phyloP scores from a whole-genome alignment of 2,329 filamentous ascomycete genomes.

The Ophiostoma populinum region DNA sequence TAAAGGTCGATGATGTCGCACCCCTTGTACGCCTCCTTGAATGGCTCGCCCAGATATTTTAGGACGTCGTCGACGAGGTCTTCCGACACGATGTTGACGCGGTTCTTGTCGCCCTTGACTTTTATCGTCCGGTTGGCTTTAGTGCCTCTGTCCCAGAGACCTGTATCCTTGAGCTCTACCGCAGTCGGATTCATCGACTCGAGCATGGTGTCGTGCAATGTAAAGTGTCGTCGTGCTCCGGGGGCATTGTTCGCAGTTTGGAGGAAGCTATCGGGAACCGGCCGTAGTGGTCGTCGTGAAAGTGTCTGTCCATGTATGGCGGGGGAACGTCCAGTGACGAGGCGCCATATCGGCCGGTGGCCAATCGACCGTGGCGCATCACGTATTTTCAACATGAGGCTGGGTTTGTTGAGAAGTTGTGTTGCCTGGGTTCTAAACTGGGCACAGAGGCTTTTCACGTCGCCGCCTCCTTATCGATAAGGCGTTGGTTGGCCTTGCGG shows the following conservation, averaged over 20 bases:
- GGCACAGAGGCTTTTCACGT: not conserved
- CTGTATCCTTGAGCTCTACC: too few relatives aligned
- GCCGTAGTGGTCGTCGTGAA: not conserved
- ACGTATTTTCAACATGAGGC: not conserved
- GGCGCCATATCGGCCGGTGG: not conserved
- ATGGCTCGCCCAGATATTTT: slow-evolving; percentile 47
- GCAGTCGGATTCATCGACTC: too few relatives aligned
- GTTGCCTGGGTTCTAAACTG: too few relatives aligned
- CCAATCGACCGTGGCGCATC: not conserved
- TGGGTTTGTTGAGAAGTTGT: too few relatives aligned
- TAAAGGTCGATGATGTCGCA: slow-evolving; percentile 81
- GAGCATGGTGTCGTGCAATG: too few relatives aligned
- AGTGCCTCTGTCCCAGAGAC: not conserved
- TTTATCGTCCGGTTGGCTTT: slow-evolving; percentile 3
- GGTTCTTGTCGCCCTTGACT: slow-evolving; percentile 18
- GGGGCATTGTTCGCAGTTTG: too few relatives aligned
- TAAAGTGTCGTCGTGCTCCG: too few relatives aligned
- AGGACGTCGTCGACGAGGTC: slow-evolving; percentile 47
- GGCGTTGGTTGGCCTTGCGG: not conserved
- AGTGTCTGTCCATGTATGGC: not conserved
- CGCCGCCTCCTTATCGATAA: not conserved
- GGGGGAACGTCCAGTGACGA: not conserved
- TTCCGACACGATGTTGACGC: slow-evolving; percentile 36
- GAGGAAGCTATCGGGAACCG: too few relatives aligned
- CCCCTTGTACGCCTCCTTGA: slow-evolving; percentile 47